phyloP scores from a whole-genome alignment of 78 protist genomes.

The Dictyostelium firmibasis region DNA sequence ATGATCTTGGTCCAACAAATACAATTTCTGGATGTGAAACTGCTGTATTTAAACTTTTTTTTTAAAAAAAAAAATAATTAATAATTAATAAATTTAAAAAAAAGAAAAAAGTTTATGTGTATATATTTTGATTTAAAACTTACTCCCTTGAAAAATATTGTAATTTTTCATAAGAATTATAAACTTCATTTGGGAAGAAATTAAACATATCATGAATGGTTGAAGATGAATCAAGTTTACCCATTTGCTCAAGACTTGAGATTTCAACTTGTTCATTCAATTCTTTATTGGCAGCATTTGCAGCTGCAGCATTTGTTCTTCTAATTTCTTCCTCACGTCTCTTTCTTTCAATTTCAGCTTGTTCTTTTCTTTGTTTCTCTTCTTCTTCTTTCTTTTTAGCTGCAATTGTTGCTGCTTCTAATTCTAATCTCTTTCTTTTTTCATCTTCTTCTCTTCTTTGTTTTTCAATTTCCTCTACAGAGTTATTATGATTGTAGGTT shows the following conservation, averaged over 20 bases:
- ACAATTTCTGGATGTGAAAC: conserved; percentile 83
- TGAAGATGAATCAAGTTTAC: neutral
- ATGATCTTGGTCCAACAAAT: conserved; percentile 77
- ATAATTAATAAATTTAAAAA: too few relatives aligned
- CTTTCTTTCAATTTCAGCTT: neutral
- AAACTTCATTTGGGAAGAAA: conserved; percentile 74
- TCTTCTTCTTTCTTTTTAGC: conserved; percentile 27
- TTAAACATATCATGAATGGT: conserved; percentile 41
- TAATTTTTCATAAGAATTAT: conserved; percentile 65
- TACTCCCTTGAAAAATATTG: conserved; percentile 83
- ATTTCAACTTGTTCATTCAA: conserved; percentile 75
- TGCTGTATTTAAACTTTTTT: conserved; percentile 67
- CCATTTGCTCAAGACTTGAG: conserved; percentile 55
- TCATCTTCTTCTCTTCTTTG: conserved; percentile 28
- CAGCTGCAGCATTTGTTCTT: conserved; percentile 14
- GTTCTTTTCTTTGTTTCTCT: conserved; percentile 19
- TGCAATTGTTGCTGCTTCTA: neutral
- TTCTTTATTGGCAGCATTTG: conserved; percentile 32
- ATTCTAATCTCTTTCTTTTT: neutral
- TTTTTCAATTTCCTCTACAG: neutral
- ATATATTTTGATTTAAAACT: neutral
- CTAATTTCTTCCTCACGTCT: conserved; percentile 49
- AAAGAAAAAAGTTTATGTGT: too few relatives aligned
- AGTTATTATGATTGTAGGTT: neutral
- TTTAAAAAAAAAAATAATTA: neutral